A percentile compares a stretch with the other conserved stretches of the same genome.
Evolutionary conservation across 768 basidiomycete genomes (phyloP).

Genomic region (Termitomyces sp.): DNA sequence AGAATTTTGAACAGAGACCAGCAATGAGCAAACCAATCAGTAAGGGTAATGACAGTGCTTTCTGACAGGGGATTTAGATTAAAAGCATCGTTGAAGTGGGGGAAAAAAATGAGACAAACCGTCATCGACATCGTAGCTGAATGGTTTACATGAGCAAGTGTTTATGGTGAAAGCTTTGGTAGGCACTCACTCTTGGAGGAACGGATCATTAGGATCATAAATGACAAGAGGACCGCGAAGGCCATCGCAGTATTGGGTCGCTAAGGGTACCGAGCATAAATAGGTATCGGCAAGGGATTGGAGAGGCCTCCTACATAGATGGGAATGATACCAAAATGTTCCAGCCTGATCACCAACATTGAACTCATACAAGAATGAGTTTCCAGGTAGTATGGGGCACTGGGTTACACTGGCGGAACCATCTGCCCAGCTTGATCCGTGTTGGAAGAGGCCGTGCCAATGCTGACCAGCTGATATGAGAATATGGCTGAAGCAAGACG

Average conservation of each 20-base stretch:
- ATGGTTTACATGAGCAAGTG: neutral
- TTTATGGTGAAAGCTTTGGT: neutral
- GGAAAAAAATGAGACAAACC: neutral
- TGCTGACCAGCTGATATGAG: neutral
- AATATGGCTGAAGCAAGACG: neutral
- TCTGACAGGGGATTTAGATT: neutral
- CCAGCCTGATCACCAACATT: slow-evolving; percentile 1
- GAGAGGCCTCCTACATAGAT: neutral
- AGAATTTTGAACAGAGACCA: neutral
- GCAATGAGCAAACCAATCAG: neutral
- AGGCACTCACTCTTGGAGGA: neutral
- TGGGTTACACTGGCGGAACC: neutral
- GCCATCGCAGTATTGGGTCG: slow-evolving; percentile 9
- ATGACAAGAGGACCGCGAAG: slow-evolving; percentile 7
- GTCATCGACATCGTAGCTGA: slow-evolving; percentile 3
- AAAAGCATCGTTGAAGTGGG: neutral
- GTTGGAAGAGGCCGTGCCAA: slow-evolving; percentile 2
- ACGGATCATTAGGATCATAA: slow-evolving; percentile 5
- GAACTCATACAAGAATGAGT: slow-evolving; percentile 4
- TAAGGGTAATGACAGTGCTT: slow-evolving; percentile 1
- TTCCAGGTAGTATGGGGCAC: slow-evolving; percentile 2
- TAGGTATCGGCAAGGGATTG: neutral
- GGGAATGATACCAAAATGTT: slow-evolving; percentile 9
- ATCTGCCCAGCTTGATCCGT: neutral
- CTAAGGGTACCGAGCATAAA: neutral